A percentile compares a stretch with the other conserved stretches of the same genome.
phyloP scores from a whole-genome alignment of 768 basidiomycete species.

The Lyophyllum shimeji region DNA sequence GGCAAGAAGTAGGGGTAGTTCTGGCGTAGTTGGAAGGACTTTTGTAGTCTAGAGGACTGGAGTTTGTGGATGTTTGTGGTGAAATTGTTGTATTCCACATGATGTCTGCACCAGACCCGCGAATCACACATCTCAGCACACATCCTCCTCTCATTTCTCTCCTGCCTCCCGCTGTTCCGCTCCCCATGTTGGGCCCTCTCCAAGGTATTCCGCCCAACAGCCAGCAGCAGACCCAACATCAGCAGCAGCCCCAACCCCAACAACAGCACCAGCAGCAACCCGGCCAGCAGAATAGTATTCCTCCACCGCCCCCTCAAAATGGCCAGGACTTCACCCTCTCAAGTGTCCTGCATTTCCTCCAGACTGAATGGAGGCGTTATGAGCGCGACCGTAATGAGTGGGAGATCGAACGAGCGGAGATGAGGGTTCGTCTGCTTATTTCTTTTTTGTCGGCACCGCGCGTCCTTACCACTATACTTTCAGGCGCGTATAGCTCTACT shows the following conservation, averaged over 20 bases:
- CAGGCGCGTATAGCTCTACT: slow-evolving; percentile 96
- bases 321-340: slow-evolving; percentile 93
- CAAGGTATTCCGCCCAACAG: slow-evolving; percentile 60
- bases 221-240: slow-evolving; percentile 63
- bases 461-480: slow-evolving; percentile 26
- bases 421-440: slow-evolving; percentile 71
- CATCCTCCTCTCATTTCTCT: slow-evolving; percentile 20
- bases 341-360: slow-evolving; percentile 93
- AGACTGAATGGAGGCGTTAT: slow-evolving; percentile 97
- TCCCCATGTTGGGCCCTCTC: slow-evolving; percentile 73
- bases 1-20: slow-evolving; percentile 79
- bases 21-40: too few relatives aligned
- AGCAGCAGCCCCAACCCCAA: slow-evolving; percentile 62
- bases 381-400: slow-evolving; percentile 99
- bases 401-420: slow-evolving; percentile 99
- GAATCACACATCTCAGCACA: slow-evolving; percentile 22
- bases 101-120: slow-evolving; percentile 20
- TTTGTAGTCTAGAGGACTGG: slow-evolving; percentile 17
- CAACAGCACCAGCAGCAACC: slow-evolving; percentile 51
- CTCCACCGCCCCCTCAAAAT: slow-evolving; percentile 78
- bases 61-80: slow-evolving; percentile 42
- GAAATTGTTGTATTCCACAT: slow-evolving; percentile 21
- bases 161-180: slow-evolving; percentile 37
- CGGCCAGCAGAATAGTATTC: slow-evolving; percentile 54
- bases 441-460: slow-evolving; percentile 21